phyloP scores from a whole-genome alignment of 2,329 filamentous ascomycete genomes.

The Talaromyces marneffei region DNA sequence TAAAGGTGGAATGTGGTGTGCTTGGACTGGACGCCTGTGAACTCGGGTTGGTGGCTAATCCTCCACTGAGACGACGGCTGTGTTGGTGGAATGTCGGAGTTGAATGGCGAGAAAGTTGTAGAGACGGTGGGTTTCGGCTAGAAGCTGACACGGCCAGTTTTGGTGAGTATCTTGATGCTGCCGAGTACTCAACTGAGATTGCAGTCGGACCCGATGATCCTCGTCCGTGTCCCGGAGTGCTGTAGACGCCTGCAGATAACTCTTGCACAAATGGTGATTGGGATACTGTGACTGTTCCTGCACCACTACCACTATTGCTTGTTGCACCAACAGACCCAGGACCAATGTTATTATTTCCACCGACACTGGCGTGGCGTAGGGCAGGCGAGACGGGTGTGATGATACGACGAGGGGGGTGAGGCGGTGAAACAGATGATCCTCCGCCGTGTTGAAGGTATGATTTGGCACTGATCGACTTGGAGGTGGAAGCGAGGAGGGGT shows the following conservation, averaged over 20 bases:
- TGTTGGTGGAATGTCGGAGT: constrained; percentile 26
- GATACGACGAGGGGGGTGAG: constrained; percentile 26
- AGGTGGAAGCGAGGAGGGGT: constrained; percentile 16
- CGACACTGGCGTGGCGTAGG: constrained; percentile 26
- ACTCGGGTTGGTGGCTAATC: constrained; percentile 26
- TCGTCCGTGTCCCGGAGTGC: constrained; percentile 14
- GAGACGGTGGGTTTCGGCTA: constrained; percentile 1
- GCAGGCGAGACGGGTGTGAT: constrained; percentile 35
- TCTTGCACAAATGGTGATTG: constrained; percentile 35
- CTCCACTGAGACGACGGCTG: constrained; percentile 27
- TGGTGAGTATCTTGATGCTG: constrained; percentile 18
- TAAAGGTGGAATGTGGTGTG: constrained; percentile 30
- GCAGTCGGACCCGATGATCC: constrained; percentile 17
- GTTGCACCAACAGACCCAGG: not conserved
- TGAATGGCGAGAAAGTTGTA: constrained; percentile 25
- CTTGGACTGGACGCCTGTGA: constrained; percentile 34
- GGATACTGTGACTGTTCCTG: constrained; percentile 27
- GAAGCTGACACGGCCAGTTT: constrained; percentile 20
- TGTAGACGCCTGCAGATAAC: constrained; percentile 25
- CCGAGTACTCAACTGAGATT: constrained; percentile 18
- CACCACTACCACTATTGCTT: constrained; percentile 8
- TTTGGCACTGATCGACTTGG: constrained; percentile 12
- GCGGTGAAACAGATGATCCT: constrained; percentile 31
- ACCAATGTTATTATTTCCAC: constrained; percentile 16
- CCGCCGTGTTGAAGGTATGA: constrained; percentile 17